These are phyloP conservation scores for Gossypium davidsonii DNA, from an alignment of 441 rosid genomes.

Conservation along the genomic window DNA sequence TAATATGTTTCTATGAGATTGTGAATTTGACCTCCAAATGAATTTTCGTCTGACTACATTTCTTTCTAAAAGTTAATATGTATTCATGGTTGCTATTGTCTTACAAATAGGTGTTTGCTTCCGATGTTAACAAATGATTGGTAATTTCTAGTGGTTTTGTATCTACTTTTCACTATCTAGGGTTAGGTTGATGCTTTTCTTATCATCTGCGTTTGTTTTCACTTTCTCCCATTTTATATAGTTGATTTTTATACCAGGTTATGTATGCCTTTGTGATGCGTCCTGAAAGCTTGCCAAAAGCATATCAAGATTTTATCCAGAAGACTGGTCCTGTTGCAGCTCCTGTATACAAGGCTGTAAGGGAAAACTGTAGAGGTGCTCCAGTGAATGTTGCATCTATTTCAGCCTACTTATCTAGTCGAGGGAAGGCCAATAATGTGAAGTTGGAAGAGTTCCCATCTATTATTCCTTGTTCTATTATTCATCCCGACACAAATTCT, in stretches of 20 bases:
- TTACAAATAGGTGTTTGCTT: neutral
- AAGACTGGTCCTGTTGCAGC: slow-evolving; percentile 91
- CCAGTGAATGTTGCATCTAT: slow-evolving; percentile 67
- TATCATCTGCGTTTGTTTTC: neutral
- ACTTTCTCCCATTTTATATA: slow-evolving; percentile 1
- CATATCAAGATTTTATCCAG: slow-evolving; percentile 90
- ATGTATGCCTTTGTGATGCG: slow-evolving; percentile 97
- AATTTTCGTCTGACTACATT: neutral
- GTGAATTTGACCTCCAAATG: neutral
- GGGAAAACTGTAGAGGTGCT: slow-evolving; percentile 85
- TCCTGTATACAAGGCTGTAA: slow-evolving; percentile 85
- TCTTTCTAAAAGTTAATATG: neutral
- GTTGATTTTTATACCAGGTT: slow-evolving; percentile 43
- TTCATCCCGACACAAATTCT: slow-evolving; percentile 77
- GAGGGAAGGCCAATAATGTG: slow-evolving; percentile 36
- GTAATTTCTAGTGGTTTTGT: neutral
- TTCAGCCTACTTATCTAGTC: slow-evolving; percentile 53
- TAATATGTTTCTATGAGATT: neutral
- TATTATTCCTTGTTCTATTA: slow-evolving; percentile 78
- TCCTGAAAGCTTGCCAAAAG: slow-evolving; percentile 93
- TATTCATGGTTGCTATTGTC: neutral
- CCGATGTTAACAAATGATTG: neutral
- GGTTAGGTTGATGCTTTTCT: neutral
- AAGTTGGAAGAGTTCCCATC: slow-evolving; percentile 74
- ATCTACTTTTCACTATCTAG: neutral